Conservation (phyloP, 306 rosid species). For the Malus asiatica region DNA sequence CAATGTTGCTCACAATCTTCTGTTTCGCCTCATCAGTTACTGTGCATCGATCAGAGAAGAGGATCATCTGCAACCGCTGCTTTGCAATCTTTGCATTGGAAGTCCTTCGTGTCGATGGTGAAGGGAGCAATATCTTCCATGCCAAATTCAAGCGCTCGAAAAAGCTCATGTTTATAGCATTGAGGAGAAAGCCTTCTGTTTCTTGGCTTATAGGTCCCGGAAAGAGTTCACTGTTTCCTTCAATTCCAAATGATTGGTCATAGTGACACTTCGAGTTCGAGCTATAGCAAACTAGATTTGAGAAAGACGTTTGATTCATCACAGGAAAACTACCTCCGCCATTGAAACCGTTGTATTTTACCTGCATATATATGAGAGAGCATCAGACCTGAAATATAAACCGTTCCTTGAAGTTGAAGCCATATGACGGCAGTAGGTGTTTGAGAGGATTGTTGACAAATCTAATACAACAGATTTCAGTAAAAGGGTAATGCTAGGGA, state of each 20-base stretch:
- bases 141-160: slow-evolving; percentile 79
- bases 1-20: slow-evolving; percentile 71
- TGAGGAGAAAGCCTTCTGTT: slow-evolving; percentile 49
- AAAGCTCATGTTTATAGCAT: slow-evolving; percentile 75
- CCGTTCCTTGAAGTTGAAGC: background rate
- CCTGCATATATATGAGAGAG: no score
- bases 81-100: slow-evolving; percentile 86
- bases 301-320: background rate
- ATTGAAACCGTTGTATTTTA: background rate
- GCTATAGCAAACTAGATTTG: background rate
- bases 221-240: slow-evolving; percentile 1
- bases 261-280: background rate
- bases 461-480: background rate
- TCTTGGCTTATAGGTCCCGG: background rate
- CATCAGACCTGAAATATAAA: background rate
- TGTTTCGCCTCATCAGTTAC: slow-evolving; percentile 82
- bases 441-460: background rate
- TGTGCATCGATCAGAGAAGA: slow-evolving; percentile 83
- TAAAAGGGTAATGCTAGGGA: no score
- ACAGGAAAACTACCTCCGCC: background rate
- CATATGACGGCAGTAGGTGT: background rate
- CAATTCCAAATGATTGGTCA: background rate
- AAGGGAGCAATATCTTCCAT: slow-evolving; percentile 77
- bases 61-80: slow-evolving; percentile 88
- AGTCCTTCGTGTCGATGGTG: slow-evolving; percentile 46